Conservation (phyloP, 371 early-diverging fungal genomes). For the Dinochytrium kinnereticum region DNA sequence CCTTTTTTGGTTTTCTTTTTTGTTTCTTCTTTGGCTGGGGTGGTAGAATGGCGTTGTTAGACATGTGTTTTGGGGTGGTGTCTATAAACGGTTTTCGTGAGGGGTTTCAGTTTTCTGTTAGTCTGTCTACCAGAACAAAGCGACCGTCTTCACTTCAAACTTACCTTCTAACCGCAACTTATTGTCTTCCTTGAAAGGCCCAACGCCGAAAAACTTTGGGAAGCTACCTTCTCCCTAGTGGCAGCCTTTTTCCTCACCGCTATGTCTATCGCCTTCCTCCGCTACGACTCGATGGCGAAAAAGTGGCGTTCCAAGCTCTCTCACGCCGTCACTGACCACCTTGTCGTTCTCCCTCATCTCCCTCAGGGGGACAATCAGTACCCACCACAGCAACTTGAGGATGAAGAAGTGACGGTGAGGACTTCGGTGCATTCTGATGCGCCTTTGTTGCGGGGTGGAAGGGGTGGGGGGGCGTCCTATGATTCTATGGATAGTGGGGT, state of each 20-base stretch:
- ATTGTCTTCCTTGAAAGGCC: not conserved
- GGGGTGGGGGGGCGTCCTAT: not conserved
- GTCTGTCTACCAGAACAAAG: too few species aligned
- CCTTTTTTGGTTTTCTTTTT: not conserved
- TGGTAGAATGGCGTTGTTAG: not conserved
- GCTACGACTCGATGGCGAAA: constrained; percentile 62
- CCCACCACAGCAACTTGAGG: not conserved
- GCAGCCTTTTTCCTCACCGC: constrained; percentile 68
- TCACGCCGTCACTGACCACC: constrained; percentile 15
- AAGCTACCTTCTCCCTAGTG: constrained; percentile 75
- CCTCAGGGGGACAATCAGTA: too few species aligned
- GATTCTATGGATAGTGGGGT: not conserved
- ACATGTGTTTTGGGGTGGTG: not conserved
- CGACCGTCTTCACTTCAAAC: not conserved
- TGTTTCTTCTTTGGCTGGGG: not conserved
- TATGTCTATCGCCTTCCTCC: constrained; percentile 77
- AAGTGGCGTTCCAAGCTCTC: constrained; percentile 35
- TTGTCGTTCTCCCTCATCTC: not conserved
- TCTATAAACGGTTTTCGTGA: not conserved
- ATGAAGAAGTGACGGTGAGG: not conserved
- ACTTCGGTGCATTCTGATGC: constrained; percentile 1
- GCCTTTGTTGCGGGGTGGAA: not conserved
- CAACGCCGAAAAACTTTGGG: constrained; percentile 77
- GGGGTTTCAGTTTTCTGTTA: too few species aligned
- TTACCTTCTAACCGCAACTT: not conserved